Percentiles rank a stretch among this genome's conserved stretches.
phyloP scores from a whole-genome alignment of 2,329 filamentous ascomycete species.

The Aspergillus arachidicola region DNA sequence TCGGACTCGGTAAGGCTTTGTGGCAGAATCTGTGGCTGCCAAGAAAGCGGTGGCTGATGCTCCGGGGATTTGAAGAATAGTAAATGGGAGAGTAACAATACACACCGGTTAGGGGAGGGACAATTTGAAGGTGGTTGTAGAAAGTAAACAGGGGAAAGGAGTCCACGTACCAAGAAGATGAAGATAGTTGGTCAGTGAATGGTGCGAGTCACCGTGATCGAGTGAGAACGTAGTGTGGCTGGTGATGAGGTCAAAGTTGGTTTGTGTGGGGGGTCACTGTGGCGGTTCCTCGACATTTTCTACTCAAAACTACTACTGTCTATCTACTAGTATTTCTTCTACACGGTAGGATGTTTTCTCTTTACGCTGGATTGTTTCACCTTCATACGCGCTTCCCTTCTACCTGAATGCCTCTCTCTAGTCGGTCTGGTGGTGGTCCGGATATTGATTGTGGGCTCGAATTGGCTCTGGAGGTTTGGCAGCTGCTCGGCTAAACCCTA shows the following conservation, averaged over 20 bases:
- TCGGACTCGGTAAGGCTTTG: slow-evolving; percentile 16
- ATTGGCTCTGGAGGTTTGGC: slow-evolving; percentile 24
- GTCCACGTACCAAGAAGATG: neutral
- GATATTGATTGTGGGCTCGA: slow-evolving; percentile 8
- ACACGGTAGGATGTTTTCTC: neutral
- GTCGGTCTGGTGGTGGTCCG: neutral
- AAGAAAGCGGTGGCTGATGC: slow-evolving; percentile 3
- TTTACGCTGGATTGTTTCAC: neutral
- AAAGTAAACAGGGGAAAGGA: neutral
- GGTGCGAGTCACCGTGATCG: neutral
- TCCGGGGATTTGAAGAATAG: neutral
- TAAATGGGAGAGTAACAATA: neutral
- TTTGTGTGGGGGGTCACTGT: slow-evolving; percentile 2
- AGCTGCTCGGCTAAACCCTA: slow-evolving; percentile 46
- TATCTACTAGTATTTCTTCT: neutral
- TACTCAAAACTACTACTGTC: neutral
- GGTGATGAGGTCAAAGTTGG: neutral
- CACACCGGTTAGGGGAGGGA: neutral
- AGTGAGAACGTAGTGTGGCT: neutral
- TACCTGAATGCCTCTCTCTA: neutral
- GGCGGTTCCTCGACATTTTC: neutral
- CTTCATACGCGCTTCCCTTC: neutral
- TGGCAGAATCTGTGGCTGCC: slow-evolving; percentile 18
- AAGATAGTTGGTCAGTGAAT: neutral
- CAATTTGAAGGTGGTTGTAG: neutral